Base-by-base conservation (phyloP, 108 stramenopile genomes). In the Nannochloropsis gaditana region DNA sequence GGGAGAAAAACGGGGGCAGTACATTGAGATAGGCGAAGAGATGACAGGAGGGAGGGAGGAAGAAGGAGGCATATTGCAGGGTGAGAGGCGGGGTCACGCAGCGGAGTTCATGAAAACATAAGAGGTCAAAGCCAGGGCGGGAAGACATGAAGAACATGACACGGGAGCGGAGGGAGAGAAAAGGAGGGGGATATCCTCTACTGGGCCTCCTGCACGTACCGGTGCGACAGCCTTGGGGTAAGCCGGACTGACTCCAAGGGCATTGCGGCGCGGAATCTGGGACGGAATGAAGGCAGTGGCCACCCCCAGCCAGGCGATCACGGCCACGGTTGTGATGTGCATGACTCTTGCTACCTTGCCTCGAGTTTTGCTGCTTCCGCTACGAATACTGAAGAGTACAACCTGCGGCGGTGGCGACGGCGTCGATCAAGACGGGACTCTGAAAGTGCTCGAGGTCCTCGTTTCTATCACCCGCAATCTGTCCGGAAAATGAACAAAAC, bases 221-320 rank as follows among this genome's bases (percentile, higher is more conserved):
- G 59, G 59, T 4, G 59, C 59, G 59, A 73, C 59, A 2, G 59
- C 59, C 5, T 73, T 73, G 59, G 59, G 59, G 59, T 19, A 73
- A n/a, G 59, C 15, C 59, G 15, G 15, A n/a, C 59, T 73, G 19
- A 5, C 19, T n/a, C 15, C 59, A 73, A 19, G 59, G 19, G n/a
- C 59, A n/a, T 73, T 73, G 59, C n/a, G 59, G 19, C 59, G 59
- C 19, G 59, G 59, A n/a, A 73, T 73, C 59, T 73, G 59, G 59
- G 59, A 73, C 19, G 59, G 59, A 73, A 73, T 73, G 59, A 73
- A 73, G 59, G 59, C 59, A n/a, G 59, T n/a, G 59, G 59, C n/a
- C 2, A 73, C 2, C 19, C 59, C 59, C n/a, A 73, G 19, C 59
- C 15, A 4, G 59, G 19, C 59, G 19, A 73, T n/a, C 59, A 73